Evolutionary conservation across 495 filamentous ascomycete genomes (phyloP).

Genomic region (Clohesyomyces aquaticus): DNA sequence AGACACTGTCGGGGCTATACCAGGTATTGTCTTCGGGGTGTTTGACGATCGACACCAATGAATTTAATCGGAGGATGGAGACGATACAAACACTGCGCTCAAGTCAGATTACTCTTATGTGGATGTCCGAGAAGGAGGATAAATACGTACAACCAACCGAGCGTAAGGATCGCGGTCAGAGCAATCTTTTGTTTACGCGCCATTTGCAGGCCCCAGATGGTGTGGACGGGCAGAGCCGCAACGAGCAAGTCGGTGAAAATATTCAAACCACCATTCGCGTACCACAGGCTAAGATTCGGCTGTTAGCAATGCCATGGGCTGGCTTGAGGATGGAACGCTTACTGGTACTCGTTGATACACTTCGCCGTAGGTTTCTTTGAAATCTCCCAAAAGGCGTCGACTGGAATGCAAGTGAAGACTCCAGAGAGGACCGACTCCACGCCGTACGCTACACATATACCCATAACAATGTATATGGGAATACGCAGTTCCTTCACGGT

Average conservation of each 20-base stretch:
- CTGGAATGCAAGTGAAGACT: constrained; percentile 12
- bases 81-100: constrained; percentile 13
- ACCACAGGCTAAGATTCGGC: constrained; percentile 12
- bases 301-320: neutral
- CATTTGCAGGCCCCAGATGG: constrained; percentile 23
- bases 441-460: constrained; percentile 18
- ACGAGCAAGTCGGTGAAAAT: constrained; percentile 25
- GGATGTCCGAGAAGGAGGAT: neutral
- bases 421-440: neutral
- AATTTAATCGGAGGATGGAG: constrained; percentile 20
- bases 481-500: neutral
- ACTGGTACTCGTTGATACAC: constrained; percentile 14
- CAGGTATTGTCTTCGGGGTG: constrained; percentile 18
- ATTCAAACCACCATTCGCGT: constrained; percentile 24
- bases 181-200: constrained; percentile 18
- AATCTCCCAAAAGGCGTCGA: constrained; percentile 22
- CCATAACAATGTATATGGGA: constrained; percentile 23
- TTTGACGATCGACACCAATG: constrained; percentile 1
- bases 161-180: constrained; percentile 11
- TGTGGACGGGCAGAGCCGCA: constrained; percentile 23
- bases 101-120: neutral
- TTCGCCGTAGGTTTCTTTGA: constrained; percentile 16
- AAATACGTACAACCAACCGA: constrained; percentile 29
- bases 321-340: neutral
- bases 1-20: constrained; percentile 5